Evolutionary conservation across 2,329 filamentous ascomycete species (phyloP).

Genomic region (Colletotrichum cuscutae): DNA sequence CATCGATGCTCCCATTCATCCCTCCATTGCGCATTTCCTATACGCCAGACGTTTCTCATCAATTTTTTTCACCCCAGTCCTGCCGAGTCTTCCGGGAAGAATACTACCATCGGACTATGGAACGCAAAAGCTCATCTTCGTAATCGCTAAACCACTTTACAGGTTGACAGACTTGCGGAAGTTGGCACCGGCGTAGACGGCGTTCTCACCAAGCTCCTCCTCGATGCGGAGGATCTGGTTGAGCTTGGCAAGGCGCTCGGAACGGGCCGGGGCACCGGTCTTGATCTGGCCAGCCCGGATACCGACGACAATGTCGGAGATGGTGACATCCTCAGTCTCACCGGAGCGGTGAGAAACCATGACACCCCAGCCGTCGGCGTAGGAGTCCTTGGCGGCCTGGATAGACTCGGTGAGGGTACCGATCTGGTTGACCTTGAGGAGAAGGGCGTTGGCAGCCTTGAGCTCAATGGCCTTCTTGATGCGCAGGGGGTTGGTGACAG

Average conservation of each 20-base stretch:
- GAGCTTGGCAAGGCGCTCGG: slow-evolving; percentile 98
- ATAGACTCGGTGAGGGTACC: slow-evolving; percentile 98
- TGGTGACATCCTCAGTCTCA: slow-evolving; percentile 99
- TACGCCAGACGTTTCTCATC: slow-evolving; percentile 30
- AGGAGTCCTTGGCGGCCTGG: slow-evolving; percentile 98
- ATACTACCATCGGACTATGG: not conserved
- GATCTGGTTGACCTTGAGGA: slow-evolving; percentile 99
- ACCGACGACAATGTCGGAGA: slow-evolving; percentile 97
- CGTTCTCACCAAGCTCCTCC: slow-evolving; percentile 95
- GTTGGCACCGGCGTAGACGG: slow-evolving; percentile 89
- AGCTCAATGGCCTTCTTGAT: slow-evolving; percentile 99
- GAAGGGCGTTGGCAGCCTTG: slow-evolving; percentile 97
- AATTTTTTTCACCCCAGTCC: slow-evolving; percentile 9
- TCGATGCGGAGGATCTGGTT: slow-evolving; percentile 99
- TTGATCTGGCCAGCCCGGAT: slow-evolving; percentile 98
- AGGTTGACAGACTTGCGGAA: slow-evolving; percentile 93
- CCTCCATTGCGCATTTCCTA: slow-evolving; percentile 25
- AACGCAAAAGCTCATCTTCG: slow-evolving; percentile 2
- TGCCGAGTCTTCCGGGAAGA: not conserved
- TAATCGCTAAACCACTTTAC: slow-evolving; percentile 58
- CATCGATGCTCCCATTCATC: slow-evolving; percentile 24
- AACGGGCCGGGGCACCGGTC: slow-evolving; percentile 95
- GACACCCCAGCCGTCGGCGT: slow-evolving; percentile 95
- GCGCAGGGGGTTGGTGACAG: slow-evolving; percentile 97
- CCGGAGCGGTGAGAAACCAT: slow-evolving; percentile 99